Evolutionary conservation across 1,284 basidiomycete species (phyloP), one percentile per base, ranked within the genome.

Genomic region (Hymenochaete sp.): DNA sequence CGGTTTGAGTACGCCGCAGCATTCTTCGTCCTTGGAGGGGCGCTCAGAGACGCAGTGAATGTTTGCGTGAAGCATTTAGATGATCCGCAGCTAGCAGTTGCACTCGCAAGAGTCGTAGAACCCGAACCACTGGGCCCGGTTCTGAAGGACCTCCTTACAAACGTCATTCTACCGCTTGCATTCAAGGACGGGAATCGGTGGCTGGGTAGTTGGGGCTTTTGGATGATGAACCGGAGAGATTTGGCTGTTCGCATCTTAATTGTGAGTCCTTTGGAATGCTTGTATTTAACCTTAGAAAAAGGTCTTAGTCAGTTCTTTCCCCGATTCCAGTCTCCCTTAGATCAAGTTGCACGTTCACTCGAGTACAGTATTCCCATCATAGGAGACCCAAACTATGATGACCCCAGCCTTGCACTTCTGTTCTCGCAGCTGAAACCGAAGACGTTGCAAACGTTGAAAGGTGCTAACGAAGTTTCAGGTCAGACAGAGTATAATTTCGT

Each of bases 181-280:
- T 89, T 97, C 59, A 70, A 72, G 43, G 74, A 82, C 14, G 93
- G 92, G 0, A 92, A 97, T 62, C 74, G 95, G 27, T 98, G 89
- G 85, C 68, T 98, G n/a, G 88, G 79, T n/a, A 90, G 84, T 51
- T 98, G 93, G 95, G 89, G 88, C 3, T 93, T 97, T 62, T 96
- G 93, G 90, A 68, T 90, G 52, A 68, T 98, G 22, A 79, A 82
- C 52, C 71, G 89, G 26, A 72, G 87, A 39, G 93, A 97, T 62
- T 60, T 96, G 10, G 82, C 92, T 1, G 87, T 96, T 14, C 75
- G 84, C 37, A 80, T 91, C 38, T 70, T 95, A 14, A 64, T 93
- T 52, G 89, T 90, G 59, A 57, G 77, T 58, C 18, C 26, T 35
- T 11, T 51, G 3, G n/a, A 29, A 27, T 22, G n/a, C 4, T 29